Base-by-base conservation (phyloP, 2,329 filamentous ascomycete species). In the Penicillium sp. region DNA sequence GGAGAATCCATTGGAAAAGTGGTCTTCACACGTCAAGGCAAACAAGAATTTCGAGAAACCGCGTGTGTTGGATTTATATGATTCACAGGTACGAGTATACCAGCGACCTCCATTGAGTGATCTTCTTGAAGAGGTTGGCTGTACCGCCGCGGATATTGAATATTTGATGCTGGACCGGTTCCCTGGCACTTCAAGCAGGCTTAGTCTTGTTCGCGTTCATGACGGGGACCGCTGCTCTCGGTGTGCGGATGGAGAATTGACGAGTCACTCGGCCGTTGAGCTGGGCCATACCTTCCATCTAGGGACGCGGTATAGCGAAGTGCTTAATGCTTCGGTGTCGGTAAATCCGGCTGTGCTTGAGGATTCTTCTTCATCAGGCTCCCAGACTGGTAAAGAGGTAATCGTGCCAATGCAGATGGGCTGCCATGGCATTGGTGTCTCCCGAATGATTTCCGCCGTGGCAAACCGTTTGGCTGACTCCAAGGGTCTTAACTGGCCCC, bases 221-320 rank as follows among this genome's bases (percentile, higher is more conserved):
- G 67, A 81, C 29, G 86, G 85, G 9, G 87, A 94, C 57, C 54
- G 65, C 8, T 98, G 93, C 56, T 80, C 86, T 0, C 72, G 75
- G 26, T 98, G 93, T 60, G 58, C 68, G 0, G 57, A 72, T 0
- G 85, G 85, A 0, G 70, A 64, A 2, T 71, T 97, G 15, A 73
- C 72, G 29, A 73, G 86, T 2, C 77, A 84, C 41, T 83, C 78
- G 47, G 87, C 89, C 6, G 83, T 97, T 34, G 93, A 98, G 67
- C 76, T 97, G 11, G 93, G 88, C 1, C 93, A 98, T 65, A 97
- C 93, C 0, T 98, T 98, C 68, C 83, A 94, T 63, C 81, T 98
- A 1, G 90, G 91, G 8, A 90, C 87, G 1, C 80, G 90, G 19
- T 98, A 98, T 69, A 90, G 86, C 16, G 73, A 79, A 14, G 84